These are phyloP conservation scores for Testicularia cyperi DNA, from an alignment of 1,284 basidiomycete species.

Conservation along the genomic window DNA sequence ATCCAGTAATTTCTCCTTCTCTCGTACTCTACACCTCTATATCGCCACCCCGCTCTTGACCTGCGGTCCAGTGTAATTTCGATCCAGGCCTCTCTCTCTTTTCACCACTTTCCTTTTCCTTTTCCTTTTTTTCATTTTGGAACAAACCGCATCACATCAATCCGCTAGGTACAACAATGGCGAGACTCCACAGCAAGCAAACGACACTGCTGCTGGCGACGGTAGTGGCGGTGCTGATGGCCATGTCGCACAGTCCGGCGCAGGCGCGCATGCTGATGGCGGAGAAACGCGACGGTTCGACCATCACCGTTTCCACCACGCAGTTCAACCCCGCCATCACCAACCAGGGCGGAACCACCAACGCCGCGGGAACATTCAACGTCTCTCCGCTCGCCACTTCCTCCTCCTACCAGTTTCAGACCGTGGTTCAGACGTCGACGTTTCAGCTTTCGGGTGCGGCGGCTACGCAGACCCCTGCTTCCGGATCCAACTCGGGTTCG, in stretches of 20 bases:
- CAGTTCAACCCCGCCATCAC: conserved; percentile 33
- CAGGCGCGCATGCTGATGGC: too few species aligned
- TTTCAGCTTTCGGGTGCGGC: conserved; percentile 5
- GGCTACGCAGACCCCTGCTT: neutral
- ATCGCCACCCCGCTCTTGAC: too few species aligned
- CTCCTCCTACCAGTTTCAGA: conserved; percentile 24
- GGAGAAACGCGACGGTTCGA: conserved; percentile 12
- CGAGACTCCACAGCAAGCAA: too few species aligned
- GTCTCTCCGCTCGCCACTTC: conserved; percentile 38
- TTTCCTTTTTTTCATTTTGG: neutral
- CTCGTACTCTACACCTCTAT: too few species aligned
- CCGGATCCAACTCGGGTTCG: neutral
- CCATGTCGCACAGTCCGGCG: too few species aligned
- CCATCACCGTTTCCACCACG: conserved; percentile 21
- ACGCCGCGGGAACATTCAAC: conserved; percentile 45
- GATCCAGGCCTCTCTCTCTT: neutral
- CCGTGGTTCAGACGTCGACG: conserved; percentile 20
- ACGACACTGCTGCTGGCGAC: too few species aligned
- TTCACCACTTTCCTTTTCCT: neutral
- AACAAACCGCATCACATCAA: too few species aligned
- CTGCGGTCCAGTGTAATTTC: too few species aligned
- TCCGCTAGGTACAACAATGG: too few species aligned
- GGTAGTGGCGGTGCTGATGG: too few species aligned
- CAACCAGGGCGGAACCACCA: conserved; percentile 51
- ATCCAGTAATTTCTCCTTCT: too few species aligned